phyloP scores from a whole-genome alignment of 768 basidiomycete species.

The Gloeopeniophorella convolvens region DNA sequence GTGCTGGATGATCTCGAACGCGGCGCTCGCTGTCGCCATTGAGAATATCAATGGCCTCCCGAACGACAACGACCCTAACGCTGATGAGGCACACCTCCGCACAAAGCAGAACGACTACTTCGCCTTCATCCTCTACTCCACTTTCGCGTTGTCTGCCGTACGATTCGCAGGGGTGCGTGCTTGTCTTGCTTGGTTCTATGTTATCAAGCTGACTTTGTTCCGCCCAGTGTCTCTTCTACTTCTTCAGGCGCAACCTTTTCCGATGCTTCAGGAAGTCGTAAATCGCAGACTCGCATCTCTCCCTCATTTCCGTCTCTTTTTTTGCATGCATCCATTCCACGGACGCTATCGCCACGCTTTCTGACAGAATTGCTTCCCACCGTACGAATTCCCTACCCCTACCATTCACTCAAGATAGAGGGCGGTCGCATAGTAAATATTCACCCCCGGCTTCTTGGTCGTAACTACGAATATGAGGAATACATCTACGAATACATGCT shows the following conservation, averaged over 20 bases:
- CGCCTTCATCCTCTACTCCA: constrained; percentile 71
- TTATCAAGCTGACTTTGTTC: background rate
- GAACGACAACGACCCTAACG: constrained; percentile 31
- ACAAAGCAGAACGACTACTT: constrained; percentile 60
- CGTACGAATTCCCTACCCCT: background rate
- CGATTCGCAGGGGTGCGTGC: constrained; percentile 69
- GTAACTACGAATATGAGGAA: constrained; percentile 6
- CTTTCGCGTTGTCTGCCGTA: constrained; percentile 63
- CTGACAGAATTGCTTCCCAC: constrained; percentile 1
- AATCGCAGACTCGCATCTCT: constrained; percentile 19
- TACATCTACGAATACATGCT: constrained; percentile 7
- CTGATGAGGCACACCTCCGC: constrained; percentile 36
- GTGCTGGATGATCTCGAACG: constrained; percentile 74
- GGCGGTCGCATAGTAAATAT: constrained; percentile 5
- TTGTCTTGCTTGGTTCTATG: background rate
- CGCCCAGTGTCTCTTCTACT: constrained; percentile 71
- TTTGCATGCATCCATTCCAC: constrained; percentile 1
- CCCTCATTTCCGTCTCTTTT: background rate
- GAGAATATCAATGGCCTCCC: constrained; percentile 66
- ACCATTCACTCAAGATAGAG: background rate
- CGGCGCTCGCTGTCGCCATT: constrained; percentile 63
- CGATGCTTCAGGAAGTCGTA: constrained; percentile 72
- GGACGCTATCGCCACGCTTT: constrained; percentile 6
- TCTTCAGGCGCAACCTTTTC: constrained; percentile 79
- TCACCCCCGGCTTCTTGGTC: background rate